Base-by-base conservation (phyloP, 768 basidiomycete genomes). In the Hebeloma cylindrosporum region DNA sequence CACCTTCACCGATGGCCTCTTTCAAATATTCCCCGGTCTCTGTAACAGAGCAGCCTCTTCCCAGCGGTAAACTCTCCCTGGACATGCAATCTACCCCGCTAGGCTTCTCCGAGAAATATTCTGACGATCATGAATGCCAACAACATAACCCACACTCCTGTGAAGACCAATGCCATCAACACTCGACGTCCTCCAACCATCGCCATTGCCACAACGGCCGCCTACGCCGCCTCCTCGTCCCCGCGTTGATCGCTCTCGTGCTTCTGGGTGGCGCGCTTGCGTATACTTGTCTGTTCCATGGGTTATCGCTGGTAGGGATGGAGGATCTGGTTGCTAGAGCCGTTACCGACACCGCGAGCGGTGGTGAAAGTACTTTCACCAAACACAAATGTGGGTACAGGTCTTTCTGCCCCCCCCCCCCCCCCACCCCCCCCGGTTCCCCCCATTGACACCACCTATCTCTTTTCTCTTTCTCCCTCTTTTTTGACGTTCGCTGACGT, bases 341-440 rank as follows among this genome's bases (percentile, higher is more conserved):
- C 36, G 47, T 59, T 30, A 56, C 39, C 40, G 39, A 36, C 14
- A 52, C 45, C 20, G 35, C 55, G n/a, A 41, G 49, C 3, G 43
- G 32, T 1, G 48, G 36, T n/a, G 47, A 45, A n/a, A 51, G 56
- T 5, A 49, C 60, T 7, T 77, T 79, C 45, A 63, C 70, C 4
- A 25, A 68, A 5, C 50, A 65, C 17, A 78, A 79, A 61, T 44
- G 77, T 79, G 38, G 45, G 68, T 67, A 0, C 17, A 13, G 14
- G n/a, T n/a, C n/a, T n/a, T n/a, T n/a, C n/a, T n/a, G n/a, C n/a
- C n/a, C n/a, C n/a, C n/a, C n/a, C n/a, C n/a, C n/a, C n/a, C n/a
- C n/a, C n/a, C n/a, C n/a, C n/a, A n/a, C n/a, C n/a, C n/a, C n/a
- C n/a, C n/a, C n/a, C n/a, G n/a, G n/a, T n/a, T n/a, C n/a, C n/a